Evolutionary conservation across 164 flowering plant species (phyloP).

Genomic region (Kingdonia uniflora): DNA sequence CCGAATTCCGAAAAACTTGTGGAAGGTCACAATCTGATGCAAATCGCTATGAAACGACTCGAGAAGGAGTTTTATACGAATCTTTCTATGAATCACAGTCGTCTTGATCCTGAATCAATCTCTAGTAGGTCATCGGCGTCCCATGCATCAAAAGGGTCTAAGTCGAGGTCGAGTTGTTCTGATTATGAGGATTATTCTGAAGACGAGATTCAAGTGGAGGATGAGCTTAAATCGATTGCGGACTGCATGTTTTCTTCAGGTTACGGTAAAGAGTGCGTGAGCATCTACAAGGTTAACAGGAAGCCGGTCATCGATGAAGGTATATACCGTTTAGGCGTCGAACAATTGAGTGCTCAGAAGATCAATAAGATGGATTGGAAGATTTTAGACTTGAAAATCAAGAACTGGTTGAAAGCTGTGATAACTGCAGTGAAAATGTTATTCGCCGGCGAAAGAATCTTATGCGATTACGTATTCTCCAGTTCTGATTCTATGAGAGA

Average conservation of each 20-base stretch:
- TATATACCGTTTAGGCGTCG: constrained; percentile 45
- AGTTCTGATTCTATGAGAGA: constrained; percentile 34
- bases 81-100: constrained; percentile 29
- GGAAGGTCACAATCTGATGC: constrained; percentile 43
- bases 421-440: constrained; percentile 38
- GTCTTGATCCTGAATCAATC: constrained; percentile 41
- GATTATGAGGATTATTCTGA: constrained; percentile 20
- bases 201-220: constrained; percentile 16
- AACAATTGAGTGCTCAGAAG: constrained; percentile 18
- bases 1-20: constrained; percentile 31
- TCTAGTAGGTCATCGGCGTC: constrained; percentile 24
- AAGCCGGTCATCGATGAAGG: constrained; percentile 65
- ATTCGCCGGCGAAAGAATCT: constrained; percentile 50
- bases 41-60: constrained; percentile 49
- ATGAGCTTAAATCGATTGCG: constrained; percentile 49
- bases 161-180: constrained; percentile 22
- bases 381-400: constrained; percentile 37
- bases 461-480: constrained; percentile 61
- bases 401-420: constrained; percentile 45
- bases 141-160: constrained; percentile 9
- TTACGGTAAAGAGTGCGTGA: constrained; percentile 61
- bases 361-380: constrained; percentile 59
- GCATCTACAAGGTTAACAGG: constrained; percentile 42
- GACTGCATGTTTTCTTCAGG: constrained; percentile 72
- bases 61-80: constrained; percentile 55